phyloP scores from a whole-genome alignment of 352 stramenopile species.

The Phytophthora pluvialis region DNA sequence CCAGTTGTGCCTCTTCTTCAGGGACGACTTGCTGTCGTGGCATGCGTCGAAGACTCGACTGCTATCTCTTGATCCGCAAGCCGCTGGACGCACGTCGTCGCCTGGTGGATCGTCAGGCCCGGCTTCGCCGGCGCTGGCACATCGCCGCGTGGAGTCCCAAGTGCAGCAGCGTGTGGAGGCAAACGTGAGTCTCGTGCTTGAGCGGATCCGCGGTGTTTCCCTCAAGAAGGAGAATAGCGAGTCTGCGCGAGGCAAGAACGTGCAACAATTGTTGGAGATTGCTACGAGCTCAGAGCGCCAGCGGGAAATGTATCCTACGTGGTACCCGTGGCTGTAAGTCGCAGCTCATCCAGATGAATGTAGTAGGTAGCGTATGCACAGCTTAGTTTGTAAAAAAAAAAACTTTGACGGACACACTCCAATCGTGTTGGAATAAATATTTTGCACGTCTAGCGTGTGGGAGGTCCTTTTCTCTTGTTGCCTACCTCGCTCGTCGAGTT shows the following conservation, averaged over 20 bases:
- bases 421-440: slow-evolving; percentile 40
- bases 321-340: slow-evolving; percentile 85
- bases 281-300: slow-evolving; percentile 82
- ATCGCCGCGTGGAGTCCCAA: slow-evolving; percentile 76
- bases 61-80: slow-evolving; percentile 34
- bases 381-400: slow-evolving; percentile 13
- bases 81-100: slow-evolving; percentile 27
- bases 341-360: slow-evolving; percentile 1
- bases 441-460: slow-evolving; percentile 12
- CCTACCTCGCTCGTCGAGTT: slow-evolving; percentile 6
- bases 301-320: slow-evolving; percentile 89
- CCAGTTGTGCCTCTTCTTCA: slow-evolving; percentile 90
- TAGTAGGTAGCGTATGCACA: slow-evolving; percentile 19
- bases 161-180: slow-evolving; percentile 87
- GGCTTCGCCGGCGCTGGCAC: slow-evolving; percentile 35
- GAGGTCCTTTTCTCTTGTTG: not conserved
- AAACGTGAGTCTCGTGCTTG: slow-evolving; percentile 85
- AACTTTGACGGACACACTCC: slow-evolving; percentile 5
- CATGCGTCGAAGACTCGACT: slow-evolving; percentile 87
- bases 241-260: slow-evolving; percentile 71
- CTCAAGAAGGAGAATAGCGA: slow-evolving; percentile 73
- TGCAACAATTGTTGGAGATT: slow-evolving; percentile 84
- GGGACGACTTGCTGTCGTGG: slow-evolving; percentile 89
- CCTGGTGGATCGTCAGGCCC: slow-evolving; percentile 28
- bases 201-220: slow-evolving; percentile 79